These are phyloP conservation scores for Cytospora chrysosperma DNA, from an alignment of 2,329 filamentous ascomycete genomes.

Conservation along the genomic window DNA sequence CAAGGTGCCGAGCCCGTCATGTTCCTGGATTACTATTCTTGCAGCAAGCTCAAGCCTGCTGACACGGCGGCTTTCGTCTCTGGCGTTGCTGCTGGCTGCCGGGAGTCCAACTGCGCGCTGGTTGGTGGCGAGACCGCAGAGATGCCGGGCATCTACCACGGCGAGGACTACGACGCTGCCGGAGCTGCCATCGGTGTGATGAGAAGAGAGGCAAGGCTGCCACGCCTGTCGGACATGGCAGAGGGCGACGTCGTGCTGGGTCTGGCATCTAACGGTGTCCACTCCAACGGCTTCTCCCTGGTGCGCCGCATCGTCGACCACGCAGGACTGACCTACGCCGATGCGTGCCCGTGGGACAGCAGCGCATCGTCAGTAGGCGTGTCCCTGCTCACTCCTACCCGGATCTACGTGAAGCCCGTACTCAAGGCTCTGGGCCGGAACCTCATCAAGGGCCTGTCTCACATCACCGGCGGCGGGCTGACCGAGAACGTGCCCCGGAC, in stretches of 20 bases:
- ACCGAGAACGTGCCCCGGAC: constrained; percentile 93
- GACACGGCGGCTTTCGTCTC: constrained; percentile 83
- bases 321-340: constrained; percentile 68
- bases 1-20: constrained; percentile 93
- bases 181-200: constrained; percentile 89
- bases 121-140: constrained; percentile 98
- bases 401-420: constrained; percentile 86
- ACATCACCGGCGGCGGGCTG: constrained; percentile 94
- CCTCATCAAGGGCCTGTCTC: constrained; percentile 86
- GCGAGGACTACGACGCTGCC: constrained; percentile 88
- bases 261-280: constrained; percentile 79
- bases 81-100: constrained; percentile 85
- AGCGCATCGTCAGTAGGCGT: constrained; percentile 58
- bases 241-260: constrained; percentile 84
- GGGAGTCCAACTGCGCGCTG: constrained; percentile 79
- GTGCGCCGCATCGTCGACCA: constrained; percentile 82
- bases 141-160: constrained; percentile 93
- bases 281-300: constrained; percentile 98
- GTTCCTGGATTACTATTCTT: constrained; percentile 98
- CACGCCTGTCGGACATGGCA: constrained; percentile 71
- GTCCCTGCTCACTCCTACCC: constrained; percentile 81
- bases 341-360: constrained; percentile 73
- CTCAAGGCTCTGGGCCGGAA: constrained; percentile 61
- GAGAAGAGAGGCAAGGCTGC: constrained; percentile 66
- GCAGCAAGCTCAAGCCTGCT: constrained; percentile 78